Evolutionary conservation across 75 land plant genomes (phyloP).

Genomic region (Cryptomeria japonica): DNA sequence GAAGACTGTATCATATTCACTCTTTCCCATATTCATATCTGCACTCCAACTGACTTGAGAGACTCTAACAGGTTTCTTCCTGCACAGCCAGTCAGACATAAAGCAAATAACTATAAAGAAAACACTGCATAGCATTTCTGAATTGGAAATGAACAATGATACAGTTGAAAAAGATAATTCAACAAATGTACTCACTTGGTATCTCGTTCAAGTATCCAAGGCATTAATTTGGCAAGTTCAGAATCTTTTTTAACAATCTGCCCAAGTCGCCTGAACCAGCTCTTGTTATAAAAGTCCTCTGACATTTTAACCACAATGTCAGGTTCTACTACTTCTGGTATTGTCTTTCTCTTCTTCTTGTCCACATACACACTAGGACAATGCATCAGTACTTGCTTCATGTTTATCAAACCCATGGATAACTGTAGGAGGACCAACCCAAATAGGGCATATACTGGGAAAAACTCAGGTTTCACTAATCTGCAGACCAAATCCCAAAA

Average conservation of each 20-base stretch:
- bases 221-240: neutral
- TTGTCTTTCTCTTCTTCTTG: conserved; percentile 49
- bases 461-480: conserved; percentile 33
- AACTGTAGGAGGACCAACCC: conserved; percentile 36
- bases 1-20: too few species aligned
- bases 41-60: neutral
- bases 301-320: conserved; percentile 21
- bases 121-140: too few species aligned
- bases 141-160: neutral
- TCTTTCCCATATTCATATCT: neutral
- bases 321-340: conserved; percentile 55
- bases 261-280: conserved; percentile 38
- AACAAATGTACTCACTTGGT: neutral
- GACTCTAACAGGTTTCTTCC: neutral
- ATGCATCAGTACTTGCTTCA: conserved; percentile 31
- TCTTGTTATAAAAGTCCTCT: conserved; percentile 34
- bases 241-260: neutral
- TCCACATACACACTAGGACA: conserved; percentile 37
- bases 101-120: too few species aligned
- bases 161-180: too few species aligned
- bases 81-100: neutral
- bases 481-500: neutral
- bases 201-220: neutral
- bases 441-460: conserved; percentile 44
- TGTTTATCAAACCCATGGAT: conserved; percentile 31